Conservation (phyloP, 2,329 filamentous ascomycete species). For the Fusarium coffeatum region DNA sequence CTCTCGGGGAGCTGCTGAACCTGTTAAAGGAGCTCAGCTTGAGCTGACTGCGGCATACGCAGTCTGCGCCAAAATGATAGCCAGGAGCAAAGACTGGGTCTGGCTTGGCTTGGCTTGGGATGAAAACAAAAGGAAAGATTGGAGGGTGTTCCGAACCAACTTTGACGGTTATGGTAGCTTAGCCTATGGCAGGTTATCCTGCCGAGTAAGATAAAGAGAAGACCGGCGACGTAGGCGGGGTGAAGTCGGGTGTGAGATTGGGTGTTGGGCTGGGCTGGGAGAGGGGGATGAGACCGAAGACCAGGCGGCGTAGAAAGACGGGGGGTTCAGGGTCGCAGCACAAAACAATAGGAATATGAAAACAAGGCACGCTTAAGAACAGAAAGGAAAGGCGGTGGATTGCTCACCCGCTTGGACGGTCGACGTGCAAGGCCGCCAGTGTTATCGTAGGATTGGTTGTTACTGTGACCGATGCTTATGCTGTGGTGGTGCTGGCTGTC, state of each 20-base stretch:
- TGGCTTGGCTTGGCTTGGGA: slow-evolving; percentile 33
- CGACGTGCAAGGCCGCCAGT: slow-evolving; percentile 62
- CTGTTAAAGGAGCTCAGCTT: slow-evolving; percentile 40
- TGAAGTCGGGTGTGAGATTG: slow-evolving; percentile 31
- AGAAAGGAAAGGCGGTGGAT: slow-evolving; percentile 55
- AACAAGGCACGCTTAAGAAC: slow-evolving; percentile 53
- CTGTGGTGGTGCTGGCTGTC: slow-evolving; percentile 47
- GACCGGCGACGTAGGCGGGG: slow-evolving; percentile 15
- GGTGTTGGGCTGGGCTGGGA: slow-evolving; percentile 29
- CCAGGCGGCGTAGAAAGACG: slow-evolving; percentile 9
- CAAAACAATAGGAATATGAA: slow-evolving; percentile 17
- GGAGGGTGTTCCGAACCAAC: slow-evolving; percentile 36
- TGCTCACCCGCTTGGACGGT: slow-evolving; percentile 68
- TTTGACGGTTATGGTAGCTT: slow-evolving; percentile 38
- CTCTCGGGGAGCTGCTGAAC: slow-evolving; percentile 49
- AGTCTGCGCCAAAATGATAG: slow-evolving; percentile 36
- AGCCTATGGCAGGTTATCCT: slow-evolving; percentile 26
- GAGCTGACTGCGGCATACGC: slow-evolving; percentile 21
- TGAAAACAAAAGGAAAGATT: slow-evolving; percentile 40
- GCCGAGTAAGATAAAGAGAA: slow-evolving; percentile 12
- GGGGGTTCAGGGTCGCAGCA: slow-evolving; percentile 32
- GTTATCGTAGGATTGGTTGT: slow-evolving; percentile 59
- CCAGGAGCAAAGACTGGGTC: slow-evolving; percentile 33
- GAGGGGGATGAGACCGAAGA: slow-evolving; percentile 25
- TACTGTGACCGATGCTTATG: slow-evolving; percentile 46